Evolutionary conservation across 2,329 filamentous ascomycete genomes (phyloP).

Genomic region (Diplodia seriata): DNA sequence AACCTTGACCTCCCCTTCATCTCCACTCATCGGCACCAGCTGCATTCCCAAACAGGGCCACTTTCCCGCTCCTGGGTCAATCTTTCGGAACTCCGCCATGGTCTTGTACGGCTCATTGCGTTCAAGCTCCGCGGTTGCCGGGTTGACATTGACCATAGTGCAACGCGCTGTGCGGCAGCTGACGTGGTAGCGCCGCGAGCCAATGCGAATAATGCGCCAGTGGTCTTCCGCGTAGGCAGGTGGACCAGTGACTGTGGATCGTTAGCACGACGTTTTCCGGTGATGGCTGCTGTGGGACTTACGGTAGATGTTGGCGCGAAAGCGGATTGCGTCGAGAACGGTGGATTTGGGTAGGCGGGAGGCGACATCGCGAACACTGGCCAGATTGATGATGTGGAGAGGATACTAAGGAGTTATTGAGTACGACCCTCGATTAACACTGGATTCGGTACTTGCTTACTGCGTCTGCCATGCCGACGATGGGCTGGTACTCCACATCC

Average conservation of each 20-base stretch:
- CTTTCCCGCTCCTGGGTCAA: constrained; percentile 66
- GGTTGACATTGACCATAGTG: constrained; percentile 75
- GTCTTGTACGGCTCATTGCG: constrained; percentile 64
- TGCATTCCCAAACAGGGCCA: constrained; percentile 70
- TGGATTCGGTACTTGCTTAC: constrained; percentile 54
- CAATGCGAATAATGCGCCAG: constrained; percentile 69
- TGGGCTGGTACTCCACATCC: constrained; percentile 68
- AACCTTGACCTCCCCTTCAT: constrained; percentile 37
- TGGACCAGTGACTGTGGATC: constrained; percentile 62
- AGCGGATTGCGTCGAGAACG: constrained; percentile 67
- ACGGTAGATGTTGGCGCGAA: constrained; percentile 76
- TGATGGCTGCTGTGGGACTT: constrained; percentile 38
- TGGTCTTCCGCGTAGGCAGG: constrained; percentile 72
- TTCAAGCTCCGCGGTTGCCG: constrained; percentile 64
- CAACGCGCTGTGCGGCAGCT: constrained; percentile 72
- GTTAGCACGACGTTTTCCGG: constrained; percentile 1
- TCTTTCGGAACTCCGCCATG: constrained; percentile 63
- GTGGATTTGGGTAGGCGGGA: constrained; percentile 62
- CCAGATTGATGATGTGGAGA: constrained; percentile 70
- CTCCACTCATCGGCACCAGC: constrained; percentile 59
- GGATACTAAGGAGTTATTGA: constrained; percentile 59
- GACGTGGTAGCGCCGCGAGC: constrained; percentile 56
- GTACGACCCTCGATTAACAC: neutral
- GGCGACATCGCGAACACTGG: constrained; percentile 68
- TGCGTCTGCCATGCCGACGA: constrained; percentile 73